A percentile compares a stretch with the other conserved stretches of the same genome.
phyloP scores from a whole-genome alignment of 495 filamentous ascomycete genomes.

The Viridothelium virens region DNA sequence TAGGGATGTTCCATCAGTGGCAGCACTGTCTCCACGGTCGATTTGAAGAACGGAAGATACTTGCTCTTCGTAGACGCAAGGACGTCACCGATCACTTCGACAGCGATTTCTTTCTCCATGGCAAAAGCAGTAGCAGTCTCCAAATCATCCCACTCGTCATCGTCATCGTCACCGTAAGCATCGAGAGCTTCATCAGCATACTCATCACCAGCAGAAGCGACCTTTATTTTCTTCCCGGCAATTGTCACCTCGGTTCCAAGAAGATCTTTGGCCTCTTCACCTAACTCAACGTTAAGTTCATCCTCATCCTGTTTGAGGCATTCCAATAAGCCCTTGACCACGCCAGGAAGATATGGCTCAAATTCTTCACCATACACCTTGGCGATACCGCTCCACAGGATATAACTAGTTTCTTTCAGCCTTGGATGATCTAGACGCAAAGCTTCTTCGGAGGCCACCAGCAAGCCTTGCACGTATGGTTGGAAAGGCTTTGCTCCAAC shows the following conservation, averaged over 20 bases:
- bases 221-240: constrained; percentile 75
- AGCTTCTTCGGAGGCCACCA: constrained; percentile 86
- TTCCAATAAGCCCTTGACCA: constrained; percentile 75
- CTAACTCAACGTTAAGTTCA: constrained; percentile 71
- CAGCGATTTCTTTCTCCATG: constrained; percentile 93
- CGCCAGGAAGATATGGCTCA: constrained; percentile 73
- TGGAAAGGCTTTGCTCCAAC: constrained; percentile 82
- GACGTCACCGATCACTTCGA: constrained; percentile 89
- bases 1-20: constrained; percentile 78
- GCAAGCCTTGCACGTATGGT: constrained; percentile 79
- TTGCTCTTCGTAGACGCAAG: constrained; percentile 71
- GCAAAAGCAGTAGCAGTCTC: constrained; percentile 76
- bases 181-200: constrained; percentile 30
- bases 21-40: constrained; percentile 73
- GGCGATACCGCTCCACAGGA: constrained; percentile 88
- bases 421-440: constrained; percentile 82
- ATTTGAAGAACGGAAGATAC: constrained; percentile 82
- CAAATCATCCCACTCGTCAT: constrained; percentile 79
- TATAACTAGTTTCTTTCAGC: constrained; percentile 89
- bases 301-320: constrained; percentile 85
- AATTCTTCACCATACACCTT: constrained; percentile 93
- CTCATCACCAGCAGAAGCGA: constrained; percentile 44
- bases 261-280: constrained; percentile 68
- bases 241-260: constrained; percentile 68
- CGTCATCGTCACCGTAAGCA: constrained; percentile 52